Evolutionary conservation across 2,329 filamentous ascomycete species (phyloP).

Genomic region (Botrytis cinerea): DNA sequence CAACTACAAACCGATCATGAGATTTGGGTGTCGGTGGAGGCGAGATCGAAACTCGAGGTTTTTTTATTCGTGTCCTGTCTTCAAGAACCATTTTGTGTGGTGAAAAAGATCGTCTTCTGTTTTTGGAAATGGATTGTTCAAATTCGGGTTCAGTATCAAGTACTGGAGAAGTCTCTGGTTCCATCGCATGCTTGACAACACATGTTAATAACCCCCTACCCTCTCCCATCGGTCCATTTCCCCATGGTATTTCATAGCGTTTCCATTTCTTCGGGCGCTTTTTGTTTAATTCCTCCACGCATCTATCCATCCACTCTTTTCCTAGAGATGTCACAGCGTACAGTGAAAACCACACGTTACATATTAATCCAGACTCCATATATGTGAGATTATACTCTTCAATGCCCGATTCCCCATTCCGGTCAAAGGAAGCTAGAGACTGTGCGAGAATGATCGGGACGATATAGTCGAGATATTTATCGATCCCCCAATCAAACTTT

Average conservation of each 20-base stretch:
- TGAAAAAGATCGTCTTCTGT: background rate
- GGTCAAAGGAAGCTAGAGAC: constrained; percentile 6
- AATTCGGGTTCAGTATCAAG: background rate
- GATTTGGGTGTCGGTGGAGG: background rate
- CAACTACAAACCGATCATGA: background rate
- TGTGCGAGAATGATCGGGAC: constrained; percentile 26
- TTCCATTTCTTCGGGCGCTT: background rate
- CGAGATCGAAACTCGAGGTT: background rate
- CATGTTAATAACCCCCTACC: constrained; percentile 9
- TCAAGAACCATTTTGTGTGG: background rate
- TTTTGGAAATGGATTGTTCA: background rate
- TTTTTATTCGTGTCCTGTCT: background rate
- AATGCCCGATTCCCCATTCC: background rate
- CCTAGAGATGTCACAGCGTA: background rate
- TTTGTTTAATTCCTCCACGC: background rate
- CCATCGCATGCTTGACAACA: constrained; percentile 11
- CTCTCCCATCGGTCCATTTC: background rate
- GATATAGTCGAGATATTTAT: constrained; percentile 24
- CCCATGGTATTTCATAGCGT: constrained; percentile 10
- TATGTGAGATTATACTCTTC: constrained; percentile 8
- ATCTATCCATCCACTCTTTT: background rate
- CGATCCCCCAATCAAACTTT: constrained; percentile 28
- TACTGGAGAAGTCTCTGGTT: background rate
- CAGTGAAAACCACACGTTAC: constrained; percentile 3
- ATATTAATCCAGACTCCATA: background rate